Evolutionary conservation across 2,329 filamentous ascomycete species (phyloP).

Genomic region (Botrytis fragariae): DNA sequence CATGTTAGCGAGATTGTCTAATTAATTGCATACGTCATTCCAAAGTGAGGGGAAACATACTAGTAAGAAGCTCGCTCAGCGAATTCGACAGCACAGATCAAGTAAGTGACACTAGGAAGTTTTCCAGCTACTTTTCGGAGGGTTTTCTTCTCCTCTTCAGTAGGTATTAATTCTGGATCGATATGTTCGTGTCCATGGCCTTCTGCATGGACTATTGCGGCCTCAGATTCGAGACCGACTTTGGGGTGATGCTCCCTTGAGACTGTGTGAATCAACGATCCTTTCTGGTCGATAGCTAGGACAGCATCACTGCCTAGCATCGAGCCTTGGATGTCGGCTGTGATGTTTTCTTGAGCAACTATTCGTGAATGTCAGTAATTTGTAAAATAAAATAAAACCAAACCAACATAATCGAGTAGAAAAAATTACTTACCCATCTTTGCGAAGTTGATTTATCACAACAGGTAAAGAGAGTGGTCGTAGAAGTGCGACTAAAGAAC

Average conservation of each 20-base stretch:
- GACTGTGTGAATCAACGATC: slow-evolving; percentile 25
- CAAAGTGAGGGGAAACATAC: slow-evolving; percentile 51
- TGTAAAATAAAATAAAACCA: no score
- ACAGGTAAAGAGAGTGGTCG: slow-evolving; percentile 13
- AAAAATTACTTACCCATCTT: slow-evolving; percentile 18
- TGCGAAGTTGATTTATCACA: slow-evolving; percentile 13
- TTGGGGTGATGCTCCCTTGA: not conserved
- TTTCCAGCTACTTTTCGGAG: slow-evolving; percentile 62
- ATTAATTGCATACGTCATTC: slow-evolving; percentile 39
- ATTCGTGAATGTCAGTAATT: not conserved
- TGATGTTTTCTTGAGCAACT: slow-evolving; percentile 22
- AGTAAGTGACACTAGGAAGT: slow-evolving; percentile 65
- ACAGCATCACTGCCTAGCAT: slow-evolving; percentile 22
- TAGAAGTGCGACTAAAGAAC: slow-evolving; percentile 13
- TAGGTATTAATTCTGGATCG: slow-evolving; percentile 36
- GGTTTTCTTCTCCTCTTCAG: slow-evolving; percentile 58
- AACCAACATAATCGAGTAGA: not conserved
- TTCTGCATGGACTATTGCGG: not conserved
- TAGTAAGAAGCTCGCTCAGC: slow-evolving; percentile 80
- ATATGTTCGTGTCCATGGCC: slow-evolving; percentile 1
- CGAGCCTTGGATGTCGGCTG: slow-evolving; percentile 22
- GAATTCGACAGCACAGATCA: slow-evolving; percentile 69
- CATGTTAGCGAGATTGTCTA: not conserved
- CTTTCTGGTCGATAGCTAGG: slow-evolving; percentile 25
- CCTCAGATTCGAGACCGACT: not conserved